Conservation (phyloP, 805 yeast species). For the Suhomyces tanzawaensis region DNA sequence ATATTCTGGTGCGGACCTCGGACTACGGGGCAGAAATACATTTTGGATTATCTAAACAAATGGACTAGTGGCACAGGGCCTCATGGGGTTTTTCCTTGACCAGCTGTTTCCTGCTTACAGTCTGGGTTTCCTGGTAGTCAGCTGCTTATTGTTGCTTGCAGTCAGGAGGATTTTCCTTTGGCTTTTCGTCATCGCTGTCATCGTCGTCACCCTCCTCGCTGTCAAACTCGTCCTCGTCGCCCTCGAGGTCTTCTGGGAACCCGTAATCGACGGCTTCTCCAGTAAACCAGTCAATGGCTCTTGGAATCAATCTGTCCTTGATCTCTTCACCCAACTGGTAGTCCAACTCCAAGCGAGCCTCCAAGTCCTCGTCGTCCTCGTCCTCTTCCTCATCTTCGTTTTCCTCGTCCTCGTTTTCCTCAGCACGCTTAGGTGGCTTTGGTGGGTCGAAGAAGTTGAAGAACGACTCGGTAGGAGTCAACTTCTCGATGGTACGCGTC, state of each 20-base stretch:
- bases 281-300: conserved; percentile 98
- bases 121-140: too few relatives aligned
- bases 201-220: conserved; percentile 64
- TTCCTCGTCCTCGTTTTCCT: conserved; percentile 48
- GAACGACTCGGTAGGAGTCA: conserved; percentile 92
- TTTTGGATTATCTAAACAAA: too few relatives aligned
- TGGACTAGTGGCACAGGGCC: too few relatives aligned
- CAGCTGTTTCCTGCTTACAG: too few relatives aligned
- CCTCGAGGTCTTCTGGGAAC: conserved; percentile 57
- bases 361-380: conserved; percentile 67
- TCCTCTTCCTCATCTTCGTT: conserved; percentile 41
- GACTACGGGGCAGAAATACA: too few relatives aligned
- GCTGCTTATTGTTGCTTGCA: conserved; percentile 61
- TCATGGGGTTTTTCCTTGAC: too few relatives aligned
- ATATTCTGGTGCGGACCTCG: too few relatives aligned
- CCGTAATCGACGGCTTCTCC: conserved; percentile 88
- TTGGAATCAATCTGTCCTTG: conserved; percentile 91
- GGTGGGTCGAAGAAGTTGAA: conserved; percentile 97
- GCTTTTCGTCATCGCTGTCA: conserved; percentile 60
- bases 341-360: conserved; percentile 82
- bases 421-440: conserved; percentile 52
- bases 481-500: conserved; percentile 91
- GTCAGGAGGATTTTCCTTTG: conserved; percentile 67
- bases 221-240: conserved; percentile 57
- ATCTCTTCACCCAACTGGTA: conserved; percentile 95